Conservation (phyloP, 441 rosid species). For the Hura crepitans region DNA sequence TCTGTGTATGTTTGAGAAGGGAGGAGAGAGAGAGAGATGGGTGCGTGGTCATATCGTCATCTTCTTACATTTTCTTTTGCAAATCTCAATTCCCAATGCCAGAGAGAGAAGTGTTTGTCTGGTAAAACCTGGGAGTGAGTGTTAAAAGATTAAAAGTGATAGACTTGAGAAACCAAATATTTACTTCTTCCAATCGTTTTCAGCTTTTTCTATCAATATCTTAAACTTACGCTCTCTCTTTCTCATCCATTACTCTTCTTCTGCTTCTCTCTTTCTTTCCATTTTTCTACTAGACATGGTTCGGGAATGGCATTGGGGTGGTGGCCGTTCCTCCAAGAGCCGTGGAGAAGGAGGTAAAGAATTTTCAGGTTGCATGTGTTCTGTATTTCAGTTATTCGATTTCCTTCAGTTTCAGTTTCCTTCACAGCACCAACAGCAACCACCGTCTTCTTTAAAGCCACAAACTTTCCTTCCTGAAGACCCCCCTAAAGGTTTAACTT, state of each 20-base stretch:
- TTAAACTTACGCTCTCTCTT: conserved; percentile 1
- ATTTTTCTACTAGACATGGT: conserved; percentile 39
- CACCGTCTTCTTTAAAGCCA: conserved; percentile 26
- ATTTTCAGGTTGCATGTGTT: conserved; percentile 71
- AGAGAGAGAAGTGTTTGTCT: conserved; percentile 10
- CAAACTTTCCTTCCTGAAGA: conserved; percentile 23
- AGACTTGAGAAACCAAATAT: neutral
- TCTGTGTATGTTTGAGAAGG: neutral
- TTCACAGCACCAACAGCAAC: conserved; percentile 37
- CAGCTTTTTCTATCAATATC: conserved; percentile 9
- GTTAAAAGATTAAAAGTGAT: neutral
- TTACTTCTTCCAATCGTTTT: conserved; percentile 26
- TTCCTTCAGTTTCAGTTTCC: conserved; percentile 51
- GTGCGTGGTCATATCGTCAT: conserved; percentile 48
- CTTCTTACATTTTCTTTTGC: conserved; percentile 16
- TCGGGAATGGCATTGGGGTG: conserved; percentile 45
- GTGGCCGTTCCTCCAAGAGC: conserved; percentile 33
- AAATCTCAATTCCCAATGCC: conserved; percentile 36
- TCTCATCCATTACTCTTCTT: neutral
- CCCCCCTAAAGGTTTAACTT: conserved; percentile 43
- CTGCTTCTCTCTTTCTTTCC: conserved; percentile 1
- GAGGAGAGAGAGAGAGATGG: neutral
- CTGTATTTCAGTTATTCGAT: conserved; percentile 68
- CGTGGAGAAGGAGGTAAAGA: conserved; percentile 18
- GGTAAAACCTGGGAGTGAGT: conserved; percentile 19